phyloP scores from a whole-genome alignment of 2,329 filamentous ascomycete species.

The Fusarium vanettenii region DNA sequence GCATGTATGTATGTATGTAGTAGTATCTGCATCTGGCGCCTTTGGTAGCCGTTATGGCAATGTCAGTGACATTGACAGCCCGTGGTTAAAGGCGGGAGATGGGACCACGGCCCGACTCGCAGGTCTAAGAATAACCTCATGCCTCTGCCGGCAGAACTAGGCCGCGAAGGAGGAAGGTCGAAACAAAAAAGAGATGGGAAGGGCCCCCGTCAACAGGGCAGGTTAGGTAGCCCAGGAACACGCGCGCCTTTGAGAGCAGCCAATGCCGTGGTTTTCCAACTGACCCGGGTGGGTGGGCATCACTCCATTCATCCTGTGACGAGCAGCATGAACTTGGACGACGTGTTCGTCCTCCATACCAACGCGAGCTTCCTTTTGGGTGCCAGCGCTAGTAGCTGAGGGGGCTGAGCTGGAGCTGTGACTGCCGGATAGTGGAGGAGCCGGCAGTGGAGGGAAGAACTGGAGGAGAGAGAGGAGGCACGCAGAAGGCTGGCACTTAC shows the following conservation, averaged over 20 bases:
- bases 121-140: constrained; percentile 29
- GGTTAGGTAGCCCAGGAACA: constrained; percentile 32
- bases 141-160: constrained; percentile 12
- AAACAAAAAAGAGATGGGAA: constrained; percentile 2
- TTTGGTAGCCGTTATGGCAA: background rate
- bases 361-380: background rate
- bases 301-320: background rate
- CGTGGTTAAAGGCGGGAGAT: constrained; percentile 5
- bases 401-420: background rate
- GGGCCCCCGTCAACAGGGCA: constrained; percentile 21
- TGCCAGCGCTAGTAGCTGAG: background rate
- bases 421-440: constrained; percentile 1
- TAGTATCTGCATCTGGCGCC: background rate
- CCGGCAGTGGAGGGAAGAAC: background rate
- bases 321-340: constrained; percentile 14
- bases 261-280: constrained; percentile 13
- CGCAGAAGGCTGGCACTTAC: background rate
- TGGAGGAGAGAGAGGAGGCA: background rate
- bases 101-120: constrained; percentile 31
- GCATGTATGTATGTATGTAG: background rate
- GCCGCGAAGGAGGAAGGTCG: constrained; percentile 6
- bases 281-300: constrained; percentile 1
- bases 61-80: background rate
- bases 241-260: constrained; percentile 7
- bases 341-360: constrained; percentile 4